A percentile compares a stretch with the other conserved stretches of the same genome.
Conservation (phyloP, 1,284 basidiomycete genomes). For the Malassezia psittaci region DNA sequence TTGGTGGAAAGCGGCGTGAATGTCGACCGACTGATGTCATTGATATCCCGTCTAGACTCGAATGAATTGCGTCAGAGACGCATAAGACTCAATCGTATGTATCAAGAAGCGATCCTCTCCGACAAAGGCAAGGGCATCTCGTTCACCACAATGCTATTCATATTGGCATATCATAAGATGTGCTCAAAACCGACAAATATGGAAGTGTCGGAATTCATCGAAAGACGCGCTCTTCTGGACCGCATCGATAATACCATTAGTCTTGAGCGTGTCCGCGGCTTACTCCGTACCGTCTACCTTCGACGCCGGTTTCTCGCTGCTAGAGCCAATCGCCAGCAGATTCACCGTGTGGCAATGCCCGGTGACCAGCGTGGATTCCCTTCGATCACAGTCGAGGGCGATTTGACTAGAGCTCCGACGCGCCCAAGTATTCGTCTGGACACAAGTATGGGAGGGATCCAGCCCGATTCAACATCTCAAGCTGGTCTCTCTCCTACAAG, state of each 20-base stretch:
- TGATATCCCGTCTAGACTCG: slow-evolving; percentile 20
- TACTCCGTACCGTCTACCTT: slow-evolving; percentile 34
- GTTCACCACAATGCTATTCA: slow-evolving; percentile 77
- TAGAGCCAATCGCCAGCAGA: slow-evolving; percentile 2
- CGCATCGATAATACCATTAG: slow-evolving; percentile 33
- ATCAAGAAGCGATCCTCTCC: slow-evolving; percentile 52
- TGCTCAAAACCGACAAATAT: slow-evolving; percentile 61
- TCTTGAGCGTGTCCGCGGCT: slow-evolving; percentile 33
- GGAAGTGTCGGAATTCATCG: slow-evolving; percentile 38
- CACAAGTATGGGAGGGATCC: neutral
- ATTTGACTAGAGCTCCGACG: neutral
- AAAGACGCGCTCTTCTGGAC: slow-evolving; percentile 30
- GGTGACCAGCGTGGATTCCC: slow-evolving; percentile 13
- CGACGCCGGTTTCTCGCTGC: slow-evolving; percentile 30
- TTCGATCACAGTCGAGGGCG: slow-evolving; percentile 16
- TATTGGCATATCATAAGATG: slow-evolving; percentile 82
- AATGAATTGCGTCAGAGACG: slow-evolving; percentile 30
- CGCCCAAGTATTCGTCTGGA: slow-evolving; percentile 4
- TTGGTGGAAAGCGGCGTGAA: slow-evolving; percentile 22
- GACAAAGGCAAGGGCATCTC: slow-evolving; percentile 60
- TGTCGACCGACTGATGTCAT: slow-evolving; percentile 18
- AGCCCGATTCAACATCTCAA: neutral
- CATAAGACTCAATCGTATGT: slow-evolving; percentile 38
- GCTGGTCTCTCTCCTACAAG: neutral
- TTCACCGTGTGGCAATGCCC: slow-evolving; percentile 5